These are phyloP conservation scores for Sugiyamaella pinicola DNA, from an alignment of 1,139 yeast species.

Conservation along the genomic window DNA sequence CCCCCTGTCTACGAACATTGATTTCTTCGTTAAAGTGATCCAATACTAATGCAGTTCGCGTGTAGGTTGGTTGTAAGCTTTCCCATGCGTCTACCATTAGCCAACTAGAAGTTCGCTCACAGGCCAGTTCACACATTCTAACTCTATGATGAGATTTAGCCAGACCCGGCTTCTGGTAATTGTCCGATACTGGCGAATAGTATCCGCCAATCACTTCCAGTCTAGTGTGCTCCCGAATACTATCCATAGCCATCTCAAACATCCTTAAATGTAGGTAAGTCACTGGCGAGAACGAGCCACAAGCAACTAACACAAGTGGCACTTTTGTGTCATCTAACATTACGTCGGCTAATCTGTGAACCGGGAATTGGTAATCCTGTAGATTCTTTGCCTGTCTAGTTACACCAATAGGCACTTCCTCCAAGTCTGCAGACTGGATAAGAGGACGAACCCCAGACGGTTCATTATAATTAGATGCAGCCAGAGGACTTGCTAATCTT, in stretches of 20 bases:
- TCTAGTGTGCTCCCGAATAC: slow-evolving; percentile 87
- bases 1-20: slow-evolving; percentile 86
- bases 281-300: slow-evolving; percentile 96
- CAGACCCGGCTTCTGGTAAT: slow-evolving; percentile 89
- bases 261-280: slow-evolving; percentile 91
- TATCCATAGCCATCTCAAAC: slow-evolving; percentile 98
- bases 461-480: slow-evolving; percentile 33
- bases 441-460: slow-evolving; percentile 41
- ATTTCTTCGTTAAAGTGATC: slow-evolving; percentile 97
- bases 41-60: slow-evolving; percentile 91
- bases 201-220: slow-evolving; percentile 97
- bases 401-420: slow-evolving; percentile 94
- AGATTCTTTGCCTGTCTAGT: slow-evolving; percentile 78
- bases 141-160: slow-evolving; percentile 90
- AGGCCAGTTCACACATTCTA: slow-evolving; percentile 96
- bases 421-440: slow-evolving; percentile 79
- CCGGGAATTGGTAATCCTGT: slow-evolving; percentile 74
- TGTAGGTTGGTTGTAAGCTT: slow-evolving; percentile 84
- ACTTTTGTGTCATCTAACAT: slow-evolving; percentile 75
- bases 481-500: slow-evolving; percentile 14
- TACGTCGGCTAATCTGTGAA: slow-evolving; percentile 75
- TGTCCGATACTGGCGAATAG: slow-evolving; percentile 96
- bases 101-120: slow-evolving; percentile 97
- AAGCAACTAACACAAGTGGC: slow-evolving; percentile 93
- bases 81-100: slow-evolving; percentile 99